Percentiles rank a stretch among this genome's conserved stretches.
These are phyloP conservation scores for Catenaria anguillulae DNA, from an alignment of 371 early-diverging fungal species.

Conservation along the genomic window DNA sequence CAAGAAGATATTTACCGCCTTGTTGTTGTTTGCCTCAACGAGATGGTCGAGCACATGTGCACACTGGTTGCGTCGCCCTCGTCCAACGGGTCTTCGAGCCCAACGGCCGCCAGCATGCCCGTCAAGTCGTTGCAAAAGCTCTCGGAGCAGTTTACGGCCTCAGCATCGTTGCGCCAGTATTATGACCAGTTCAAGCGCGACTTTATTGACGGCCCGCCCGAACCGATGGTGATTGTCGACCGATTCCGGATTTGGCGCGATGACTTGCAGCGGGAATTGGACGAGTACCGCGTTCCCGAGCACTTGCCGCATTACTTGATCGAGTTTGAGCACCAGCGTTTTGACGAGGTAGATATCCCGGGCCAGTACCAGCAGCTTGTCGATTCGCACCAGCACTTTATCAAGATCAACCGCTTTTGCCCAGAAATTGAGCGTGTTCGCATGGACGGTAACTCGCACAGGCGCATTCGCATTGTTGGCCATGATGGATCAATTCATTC, in stretches of 20 bases:
- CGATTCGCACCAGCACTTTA: constrained; percentile 37
- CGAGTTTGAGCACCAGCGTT: constrained; percentile 93
- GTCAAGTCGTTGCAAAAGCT: background rate
- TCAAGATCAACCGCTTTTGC: constrained; percentile 83
- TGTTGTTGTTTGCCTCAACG: constrained; percentile 42
- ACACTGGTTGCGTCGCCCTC: background rate
- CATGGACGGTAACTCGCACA: constrained; percentile 53
- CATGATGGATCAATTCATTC: constrained; percentile 77
- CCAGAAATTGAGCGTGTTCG: constrained; percentile 71
- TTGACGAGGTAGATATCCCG: constrained; percentile 94
- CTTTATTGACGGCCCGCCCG: constrained; percentile 68
- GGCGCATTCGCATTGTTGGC: constrained; percentile 73
- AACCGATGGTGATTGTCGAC: constrained; percentile 60
- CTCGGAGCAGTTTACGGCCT: background rate
- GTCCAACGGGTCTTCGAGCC: background rate
- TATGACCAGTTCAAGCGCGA: constrained; percentile 72
- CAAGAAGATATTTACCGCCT: constrained; percentile 94
- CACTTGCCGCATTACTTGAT: constrained; percentile 76
- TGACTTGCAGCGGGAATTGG: constrained; percentile 68
- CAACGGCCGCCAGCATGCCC: background rate
- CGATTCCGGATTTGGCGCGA: constrained; percentile 70
- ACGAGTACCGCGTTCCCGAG: constrained; percentile 66
- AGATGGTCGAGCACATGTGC: constrained; percentile 1
- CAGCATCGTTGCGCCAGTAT: constrained; percentile 15
- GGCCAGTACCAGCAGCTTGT: constrained; percentile 80